Evolutionary conservation across 2,329 filamentous ascomycete species (phyloP).

Genomic region (Domatiomyces catenatus): DNA sequence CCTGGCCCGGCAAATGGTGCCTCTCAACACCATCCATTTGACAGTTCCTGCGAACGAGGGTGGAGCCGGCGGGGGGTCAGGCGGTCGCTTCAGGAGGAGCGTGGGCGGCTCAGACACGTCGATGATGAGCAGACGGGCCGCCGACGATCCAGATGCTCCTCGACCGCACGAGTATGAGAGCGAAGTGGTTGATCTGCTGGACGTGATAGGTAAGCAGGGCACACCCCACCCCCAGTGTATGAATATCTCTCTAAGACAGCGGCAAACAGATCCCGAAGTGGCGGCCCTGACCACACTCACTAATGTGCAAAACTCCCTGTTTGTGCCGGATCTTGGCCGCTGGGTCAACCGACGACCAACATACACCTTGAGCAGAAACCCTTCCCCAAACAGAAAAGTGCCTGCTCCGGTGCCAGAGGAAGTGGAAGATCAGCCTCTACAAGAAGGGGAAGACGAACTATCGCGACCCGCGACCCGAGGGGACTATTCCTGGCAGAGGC

Average conservation of each 20-base stretch:
- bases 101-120: slow-evolving; percentile 15
- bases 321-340: slow-evolving; percentile 64
- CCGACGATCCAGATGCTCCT: slow-evolving; percentile 6
- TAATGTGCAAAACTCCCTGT: slow-evolving; percentile 81
- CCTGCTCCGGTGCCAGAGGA: slow-evolving; percentile 26
- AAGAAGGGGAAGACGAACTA: slow-evolving; percentile 6
- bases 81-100: slow-evolving; percentile 8
- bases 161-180: slow-evolving; percentile 39
- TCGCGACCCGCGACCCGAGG: slow-evolving; percentile 5
- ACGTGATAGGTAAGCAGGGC: slow-evolving; percentile 45
- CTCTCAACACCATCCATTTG: background rate
- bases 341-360: slow-evolving; percentile 64
- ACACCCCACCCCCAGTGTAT: background rate
- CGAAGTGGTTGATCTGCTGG: slow-evolving; percentile 51
- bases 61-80: slow-evolving; percentile 2
- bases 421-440: slow-evolving; percentile 16
- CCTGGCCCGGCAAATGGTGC: background rate
- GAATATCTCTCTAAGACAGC: slow-evolving; percentile 17
- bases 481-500: slow-evolving; percentile 13
- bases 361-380: slow-evolving; percentile 31
- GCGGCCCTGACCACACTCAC: slow-evolving; percentile 69
- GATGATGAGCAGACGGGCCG: slow-evolving; percentile 11
- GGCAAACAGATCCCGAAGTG: slow-evolving; percentile 60
- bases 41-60: background rate
- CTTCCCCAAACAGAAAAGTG: slow-evolving; percentile 3